phyloP scores from a whole-genome alignment of 495 filamentous ascomycete genomes.

The Bryoglossum gracile region DNA sequence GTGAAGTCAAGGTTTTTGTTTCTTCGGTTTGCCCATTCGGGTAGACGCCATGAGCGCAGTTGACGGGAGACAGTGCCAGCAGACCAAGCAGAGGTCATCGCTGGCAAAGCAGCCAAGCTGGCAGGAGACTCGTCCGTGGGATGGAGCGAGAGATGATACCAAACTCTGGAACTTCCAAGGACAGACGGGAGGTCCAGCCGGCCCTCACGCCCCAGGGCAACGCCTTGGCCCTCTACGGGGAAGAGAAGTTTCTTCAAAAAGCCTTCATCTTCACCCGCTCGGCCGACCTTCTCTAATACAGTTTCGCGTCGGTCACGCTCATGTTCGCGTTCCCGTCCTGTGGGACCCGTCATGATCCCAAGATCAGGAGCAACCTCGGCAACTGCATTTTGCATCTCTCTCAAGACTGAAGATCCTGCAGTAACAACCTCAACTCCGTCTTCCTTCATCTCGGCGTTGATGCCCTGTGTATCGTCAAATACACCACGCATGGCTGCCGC shows the following conservation, averaged over 20 bases:
- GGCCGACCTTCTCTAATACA: conserved; percentile 76
- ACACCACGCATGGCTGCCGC: conserved; percentile 79
- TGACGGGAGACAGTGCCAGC: conserved; percentile 88
- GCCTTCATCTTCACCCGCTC: conserved; percentile 72
- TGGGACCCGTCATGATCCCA: conserved; percentile 59
- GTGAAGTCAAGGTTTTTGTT: conserved; percentile 94
- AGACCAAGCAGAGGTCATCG: conserved; percentile 70
- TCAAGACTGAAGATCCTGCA: conserved; percentile 67
- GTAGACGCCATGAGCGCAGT: conserved; percentile 82
- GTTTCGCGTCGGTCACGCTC: conserved; percentile 74
- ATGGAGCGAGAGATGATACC: conserved; percentile 91
- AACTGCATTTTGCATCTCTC: conserved; percentile 78
- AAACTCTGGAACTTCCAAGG: conserved; percentile 76
- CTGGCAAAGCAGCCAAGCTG: conserved; percentile 52
- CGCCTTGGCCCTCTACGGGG: conserved; percentile 66
- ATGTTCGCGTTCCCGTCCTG: conserved; percentile 64
- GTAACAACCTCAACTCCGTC: conserved; percentile 71
- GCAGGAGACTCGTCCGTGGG: conserved; percentile 82
- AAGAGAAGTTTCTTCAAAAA: conserved; percentile 81
- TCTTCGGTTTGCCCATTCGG: conserved; percentile 93
- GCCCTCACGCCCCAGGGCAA: conserved; percentile 63
- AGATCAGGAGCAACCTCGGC: conserved; percentile 74
- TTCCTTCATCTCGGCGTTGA: conserved; percentile 94
- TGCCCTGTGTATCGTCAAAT: conserved; percentile 86
- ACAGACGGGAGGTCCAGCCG: conserved; percentile 64